Conservation (phyloP, 106 monocot species). For the Posidonia australis region DNA sequence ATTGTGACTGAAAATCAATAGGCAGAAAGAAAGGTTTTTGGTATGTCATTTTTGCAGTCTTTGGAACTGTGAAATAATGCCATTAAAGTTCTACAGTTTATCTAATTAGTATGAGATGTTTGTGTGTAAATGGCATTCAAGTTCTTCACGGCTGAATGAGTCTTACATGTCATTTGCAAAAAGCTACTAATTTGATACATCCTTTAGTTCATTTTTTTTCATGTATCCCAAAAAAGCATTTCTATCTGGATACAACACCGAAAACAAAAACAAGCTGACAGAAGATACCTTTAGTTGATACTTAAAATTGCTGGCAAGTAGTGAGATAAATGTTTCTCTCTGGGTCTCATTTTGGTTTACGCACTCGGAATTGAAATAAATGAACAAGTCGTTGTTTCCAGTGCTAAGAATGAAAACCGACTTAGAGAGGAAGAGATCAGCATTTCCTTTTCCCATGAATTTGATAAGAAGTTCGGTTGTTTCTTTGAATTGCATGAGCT, state of each 20-base stretch:
- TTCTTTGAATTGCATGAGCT: conserved; percentile 15
- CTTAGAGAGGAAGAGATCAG: conserved; percentile 7
- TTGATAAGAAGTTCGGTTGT: not conserved
- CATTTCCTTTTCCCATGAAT: not conserved
- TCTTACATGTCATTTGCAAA: too few species aligned
- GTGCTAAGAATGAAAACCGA: conserved; percentile 44
- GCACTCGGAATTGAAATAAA: not conserved
- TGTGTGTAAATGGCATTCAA: too few species aligned
- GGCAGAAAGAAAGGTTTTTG: too few species aligned
- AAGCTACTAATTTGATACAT: too few species aligned
- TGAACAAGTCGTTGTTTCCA: conserved; percentile 39
- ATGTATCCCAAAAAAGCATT: too few species aligned
- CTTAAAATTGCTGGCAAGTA: not conserved
- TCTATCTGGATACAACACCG: not conserved
- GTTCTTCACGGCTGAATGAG: too few species aligned
- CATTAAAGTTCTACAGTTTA: too few species aligned
- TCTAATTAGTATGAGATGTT: too few species aligned
- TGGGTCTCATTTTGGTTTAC: not conserved
- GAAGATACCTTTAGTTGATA: conserved; percentile 1
- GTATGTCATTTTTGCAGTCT: too few species aligned
- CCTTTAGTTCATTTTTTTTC: too few species aligned
- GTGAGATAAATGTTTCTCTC: conserved; percentile 1
- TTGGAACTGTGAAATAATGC: too few species aligned
- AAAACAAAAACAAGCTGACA: not conserved
- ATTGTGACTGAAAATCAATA: not conserved